These are phyloP conservation scores for Nakazawaea molendinolei DNA, from an alignment of 805 yeast genomes.

Conservation along the genomic window DNA sequence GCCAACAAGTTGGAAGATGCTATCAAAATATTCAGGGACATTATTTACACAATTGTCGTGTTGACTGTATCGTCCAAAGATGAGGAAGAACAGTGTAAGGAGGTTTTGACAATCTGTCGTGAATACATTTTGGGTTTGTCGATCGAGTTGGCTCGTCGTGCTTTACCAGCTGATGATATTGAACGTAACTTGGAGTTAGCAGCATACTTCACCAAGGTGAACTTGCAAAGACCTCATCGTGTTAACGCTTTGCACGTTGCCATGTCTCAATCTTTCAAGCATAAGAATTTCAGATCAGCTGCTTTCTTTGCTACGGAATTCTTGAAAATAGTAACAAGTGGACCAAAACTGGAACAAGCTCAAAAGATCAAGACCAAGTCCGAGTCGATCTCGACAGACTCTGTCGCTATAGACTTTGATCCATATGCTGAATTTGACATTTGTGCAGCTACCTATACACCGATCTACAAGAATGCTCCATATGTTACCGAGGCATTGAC, in stretches of 20 bases:
- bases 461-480: slow-evolving; percentile 76
- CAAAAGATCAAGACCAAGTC: slow-evolving; percentile 73
- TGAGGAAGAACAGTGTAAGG: slow-evolving; percentile 70
- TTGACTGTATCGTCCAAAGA: slow-evolving; percentile 66
- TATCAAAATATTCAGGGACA: slow-evolving; percentile 68
- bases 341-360: slow-evolving; percentile 86
- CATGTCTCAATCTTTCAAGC: slow-evolving; percentile 84
- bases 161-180: slow-evolving; percentile 60
- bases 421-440: slow-evolving; percentile 87
- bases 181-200: slow-evolving; percentile 92
- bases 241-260: slow-evolving; percentile 91
- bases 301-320: slow-evolving; percentile 85
- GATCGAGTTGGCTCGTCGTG: slow-evolving; percentile 84
- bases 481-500: slow-evolving; percentile 74
- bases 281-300: slow-evolving; percentile 84
- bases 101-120: slow-evolving; percentile 65
- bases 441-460: slow-evolving; percentile 82
- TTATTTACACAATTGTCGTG: slow-evolving; percentile 69
- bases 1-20: slow-evolving; percentile 81
- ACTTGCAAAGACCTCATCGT: slow-evolving; percentile 76
- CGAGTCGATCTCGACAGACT: slow-evolving; percentile 77
- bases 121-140: slow-evolving; percentile 91
- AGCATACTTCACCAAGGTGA: slow-evolving; percentile 86
- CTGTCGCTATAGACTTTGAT: slow-evolving; percentile 86
- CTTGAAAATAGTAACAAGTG: slow-evolving; percentile 59